Percentiles rank a stretch among this genome's conserved stretches.
phyloP scores from a whole-genome alignment of 2,329 filamentous ascomycete species.

The Chalaropsis thielavioides region DNA sequence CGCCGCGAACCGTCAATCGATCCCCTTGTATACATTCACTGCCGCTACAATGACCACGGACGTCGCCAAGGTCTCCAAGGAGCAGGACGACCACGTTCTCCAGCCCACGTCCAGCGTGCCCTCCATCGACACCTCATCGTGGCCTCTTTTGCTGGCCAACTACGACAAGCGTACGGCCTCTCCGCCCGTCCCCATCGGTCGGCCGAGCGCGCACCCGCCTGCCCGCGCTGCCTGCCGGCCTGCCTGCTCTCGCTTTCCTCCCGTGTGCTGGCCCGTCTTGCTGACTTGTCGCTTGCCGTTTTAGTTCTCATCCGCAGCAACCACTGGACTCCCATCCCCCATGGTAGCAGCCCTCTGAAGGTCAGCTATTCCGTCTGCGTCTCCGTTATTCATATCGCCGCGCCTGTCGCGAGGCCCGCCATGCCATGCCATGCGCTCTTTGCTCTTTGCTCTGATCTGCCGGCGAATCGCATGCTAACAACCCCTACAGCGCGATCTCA shows the following conservation, averaged over 20 bases:
- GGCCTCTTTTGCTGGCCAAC: slow-evolving; percentile 91
- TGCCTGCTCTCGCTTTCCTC: background rate
- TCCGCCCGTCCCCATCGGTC: too few species aligned
- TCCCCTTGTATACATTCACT: background rate
- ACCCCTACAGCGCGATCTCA: slow-evolving; percentile 56
- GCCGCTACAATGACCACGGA: slow-evolving; percentile 33
- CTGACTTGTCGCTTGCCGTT: slow-evolving; percentile 20
- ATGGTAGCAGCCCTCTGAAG: slow-evolving; percentile 77
- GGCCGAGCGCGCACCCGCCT: background rate
- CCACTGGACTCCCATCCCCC: slow-evolving; percentile 92
- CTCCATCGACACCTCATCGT: slow-evolving; percentile 69
- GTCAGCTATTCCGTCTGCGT: slow-evolving; percentile 1
- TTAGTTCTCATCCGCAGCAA: slow-evolving; percentile 81
- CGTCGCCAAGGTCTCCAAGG: slow-evolving; percentile 31
- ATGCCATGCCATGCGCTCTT: background rate
- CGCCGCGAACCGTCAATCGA: background rate
- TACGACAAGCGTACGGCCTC: slow-evolving; percentile 64
- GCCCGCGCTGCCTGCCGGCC: background rate
- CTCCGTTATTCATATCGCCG: background rate
- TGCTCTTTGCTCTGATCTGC: too few species aligned
- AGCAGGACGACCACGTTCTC: slow-evolving; percentile 62
- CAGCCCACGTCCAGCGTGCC: slow-evolving; percentile 78
- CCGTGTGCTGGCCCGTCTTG: background rate
- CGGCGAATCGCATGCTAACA: background rate
- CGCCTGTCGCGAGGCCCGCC: background rate